Evolutionary conservation across 176 grass and related monocot genomes (phyloP).

Genomic region (Musa beccarii): DNA sequence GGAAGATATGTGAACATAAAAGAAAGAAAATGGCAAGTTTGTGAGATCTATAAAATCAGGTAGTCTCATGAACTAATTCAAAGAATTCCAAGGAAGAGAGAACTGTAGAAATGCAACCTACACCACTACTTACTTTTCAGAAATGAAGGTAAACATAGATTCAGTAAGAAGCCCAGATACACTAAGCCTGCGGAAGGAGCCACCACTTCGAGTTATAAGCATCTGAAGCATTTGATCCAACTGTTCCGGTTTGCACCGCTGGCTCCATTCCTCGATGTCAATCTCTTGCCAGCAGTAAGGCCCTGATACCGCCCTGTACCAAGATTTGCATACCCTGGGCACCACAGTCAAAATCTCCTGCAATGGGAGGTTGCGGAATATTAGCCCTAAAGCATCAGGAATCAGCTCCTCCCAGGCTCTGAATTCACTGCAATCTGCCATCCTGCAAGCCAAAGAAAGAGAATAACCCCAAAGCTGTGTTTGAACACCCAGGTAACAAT

Average conservation of each 20-base stretch:
- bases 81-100: neutral
- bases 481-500: too few species aligned
- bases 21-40: neutral
- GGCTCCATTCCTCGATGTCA: constrained; percentile 93
- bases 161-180: constrained; percentile 64
- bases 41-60: neutral
- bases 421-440: constrained; percentile 62
- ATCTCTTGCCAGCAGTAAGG: constrained; percentile 97
- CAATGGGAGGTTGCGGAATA: constrained; percentile 82
- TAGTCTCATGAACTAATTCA: too few species aligned
- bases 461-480: neutral
- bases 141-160: constrained; percentile 58
- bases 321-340: constrained; percentile 83
- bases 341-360: constrained; percentile 77
- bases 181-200: constrained; percentile 57
- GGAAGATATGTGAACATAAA: neutral
- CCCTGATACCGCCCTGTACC: constrained; percentile 52
- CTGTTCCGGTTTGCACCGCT: constrained; percentile 66
- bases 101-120: neutral
- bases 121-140: constrained; percentile 54
- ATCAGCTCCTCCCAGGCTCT: constrained; percentile 78
- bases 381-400: constrained; percentile 80
- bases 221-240: constrained; percentile 78
- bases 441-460: constrained; percentile 10
- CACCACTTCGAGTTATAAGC: constrained; percentile 51